Conservation (phyloP, 75 land plant genomes). For the Selaginella moellendorffii region DNA sequence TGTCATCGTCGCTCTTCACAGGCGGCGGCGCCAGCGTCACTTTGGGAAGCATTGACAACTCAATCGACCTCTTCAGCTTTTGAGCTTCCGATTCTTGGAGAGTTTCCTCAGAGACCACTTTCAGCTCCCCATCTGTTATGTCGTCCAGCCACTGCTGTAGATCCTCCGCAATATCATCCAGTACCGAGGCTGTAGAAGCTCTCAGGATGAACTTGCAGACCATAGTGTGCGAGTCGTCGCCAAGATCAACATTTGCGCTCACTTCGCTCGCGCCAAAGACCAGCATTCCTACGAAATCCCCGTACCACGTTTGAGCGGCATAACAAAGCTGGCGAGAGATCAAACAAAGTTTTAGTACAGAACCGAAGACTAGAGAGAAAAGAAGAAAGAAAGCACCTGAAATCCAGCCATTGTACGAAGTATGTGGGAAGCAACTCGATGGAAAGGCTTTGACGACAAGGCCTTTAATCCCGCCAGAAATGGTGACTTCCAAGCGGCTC, state of each 20-base stretch:
- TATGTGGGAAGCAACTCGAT: constrained; percentile 83
- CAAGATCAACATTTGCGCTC: constrained; percentile 86
- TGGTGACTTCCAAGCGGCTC: constrained; percentile 68
- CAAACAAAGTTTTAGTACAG: too few relatives aligned
- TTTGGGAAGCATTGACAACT: too few relatives aligned
- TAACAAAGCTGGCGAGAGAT: constrained; percentile 88
- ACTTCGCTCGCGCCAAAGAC: constrained; percentile 98
- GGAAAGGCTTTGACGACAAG: constrained; percentile 79
- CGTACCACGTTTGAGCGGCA: constrained; percentile 96
- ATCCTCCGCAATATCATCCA: constrained; percentile 63
- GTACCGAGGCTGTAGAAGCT: constrained; percentile 73
- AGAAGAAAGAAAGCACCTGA: constrained; percentile 44
- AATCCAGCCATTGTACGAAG: constrained; percentile 93
- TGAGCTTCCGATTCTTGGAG: constrained; percentile 40
- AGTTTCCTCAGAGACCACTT: constrained; percentile 85
- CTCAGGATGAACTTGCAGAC: constrained; percentile 89
- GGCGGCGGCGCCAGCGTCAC: too few relatives aligned
- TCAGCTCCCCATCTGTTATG: constrained; percentile 76
- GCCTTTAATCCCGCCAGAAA: too few relatives aligned
- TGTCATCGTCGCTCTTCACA: constrained; percentile 20
- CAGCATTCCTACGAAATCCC: constrained; percentile 91
- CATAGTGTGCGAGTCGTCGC: constrained; percentile 96
- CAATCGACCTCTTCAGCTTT: constrained; percentile 19
- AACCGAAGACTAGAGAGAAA: too few relatives aligned
- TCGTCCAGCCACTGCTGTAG: constrained; percentile 94